A percentile compares a stretch with the other conserved stretches of the same genome.
Evolutionary conservation across 192 early-diverging fungal genomes (phyloP).

Genomic region (Podila horticola): DNA sequence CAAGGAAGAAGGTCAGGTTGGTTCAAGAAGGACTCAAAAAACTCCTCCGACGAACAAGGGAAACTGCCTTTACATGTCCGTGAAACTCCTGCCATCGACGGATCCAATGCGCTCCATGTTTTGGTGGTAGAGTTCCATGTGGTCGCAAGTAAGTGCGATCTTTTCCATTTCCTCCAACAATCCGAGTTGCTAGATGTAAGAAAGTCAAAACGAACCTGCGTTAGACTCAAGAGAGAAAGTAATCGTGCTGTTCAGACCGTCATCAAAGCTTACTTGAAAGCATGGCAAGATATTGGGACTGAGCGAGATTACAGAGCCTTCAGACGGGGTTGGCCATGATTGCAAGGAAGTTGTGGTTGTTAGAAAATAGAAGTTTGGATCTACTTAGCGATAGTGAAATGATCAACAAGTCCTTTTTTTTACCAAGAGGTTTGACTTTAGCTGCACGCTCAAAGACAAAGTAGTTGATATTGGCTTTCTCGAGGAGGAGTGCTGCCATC

Average conservation of each 20-base stretch:
- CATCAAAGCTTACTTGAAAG: no score
- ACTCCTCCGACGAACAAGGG: no score
- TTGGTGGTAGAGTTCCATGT: neutral
- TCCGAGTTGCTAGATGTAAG: neutral
- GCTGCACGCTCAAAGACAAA: slow-evolving; percentile 13
- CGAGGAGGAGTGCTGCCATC: slow-evolving; percentile 6
- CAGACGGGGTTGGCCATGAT: no score
- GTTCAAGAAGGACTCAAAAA: no score
- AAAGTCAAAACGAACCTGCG: neutral
- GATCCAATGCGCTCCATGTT: neutral
- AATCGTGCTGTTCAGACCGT: no score
- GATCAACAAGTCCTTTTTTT: neutral
- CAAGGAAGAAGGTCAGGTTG: no score
- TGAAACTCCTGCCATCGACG: neutral
- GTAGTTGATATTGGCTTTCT: slow-evolving; percentile 13
- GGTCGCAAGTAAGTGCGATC: neutral
- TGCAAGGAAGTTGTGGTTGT: neutral
- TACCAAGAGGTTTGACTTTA: slow-evolving; percentile 14
- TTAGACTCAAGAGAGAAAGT: no score
- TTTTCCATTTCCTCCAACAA: neutral
- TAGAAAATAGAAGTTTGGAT: no score
- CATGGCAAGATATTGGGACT: neutral
- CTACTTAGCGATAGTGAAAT: no score
- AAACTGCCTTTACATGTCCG: neutral
- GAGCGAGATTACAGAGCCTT: neutral